These are phyloP conservation scores for Xylariaceae sp. DNA, from an alignment of 2,329 filamentous ascomycete species.

Conservation along the genomic window DNA sequence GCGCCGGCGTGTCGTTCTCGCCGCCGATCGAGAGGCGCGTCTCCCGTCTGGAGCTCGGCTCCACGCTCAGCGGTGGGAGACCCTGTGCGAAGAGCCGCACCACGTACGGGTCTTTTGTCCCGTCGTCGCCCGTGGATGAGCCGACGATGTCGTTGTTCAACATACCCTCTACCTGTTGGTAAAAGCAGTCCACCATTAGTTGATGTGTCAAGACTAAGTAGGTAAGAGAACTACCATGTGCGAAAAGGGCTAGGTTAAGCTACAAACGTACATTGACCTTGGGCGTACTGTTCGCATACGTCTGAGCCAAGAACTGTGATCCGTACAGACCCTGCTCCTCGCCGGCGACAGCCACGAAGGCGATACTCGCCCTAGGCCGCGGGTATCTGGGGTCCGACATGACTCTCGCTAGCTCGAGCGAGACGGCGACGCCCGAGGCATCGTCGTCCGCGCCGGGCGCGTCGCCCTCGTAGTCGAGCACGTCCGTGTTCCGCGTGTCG, in stretches of 20 bases:
- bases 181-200: background rate
- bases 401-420: constrained; percentile 50
- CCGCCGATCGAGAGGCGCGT: constrained; percentile 40
- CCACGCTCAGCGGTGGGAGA: constrained; percentile 35
- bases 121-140: constrained; percentile 40
- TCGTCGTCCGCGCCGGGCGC: constrained; percentile 55
- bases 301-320: constrained; percentile 45
- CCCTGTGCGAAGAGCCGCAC: constrained; percentile 52
- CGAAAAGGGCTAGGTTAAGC: background rate
- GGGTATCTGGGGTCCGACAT: constrained; percentile 38
- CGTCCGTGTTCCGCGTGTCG: constrained; percentile 46
- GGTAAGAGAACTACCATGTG: background rate
- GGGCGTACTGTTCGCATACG: constrained; percentile 41
- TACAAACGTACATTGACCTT: constrained; percentile 29
- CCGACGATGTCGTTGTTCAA: constrained; percentile 55
- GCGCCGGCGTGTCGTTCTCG: constrained; percentile 50
- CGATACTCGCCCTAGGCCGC: constrained; percentile 45
- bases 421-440: constrained; percentile 48
- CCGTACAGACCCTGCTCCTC: constrained; percentile 54
- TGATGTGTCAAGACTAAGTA: background rate
- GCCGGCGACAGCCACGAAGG: constrained; percentile 51
- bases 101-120: constrained; percentile 42
- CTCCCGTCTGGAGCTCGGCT: constrained; percentile 34
- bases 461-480: constrained; percentile 45
- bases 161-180: constrained; percentile 47